phyloP scores from a whole-genome alignment of 371 early-diverging fungal species.

The Coemansia sp. region DNA sequence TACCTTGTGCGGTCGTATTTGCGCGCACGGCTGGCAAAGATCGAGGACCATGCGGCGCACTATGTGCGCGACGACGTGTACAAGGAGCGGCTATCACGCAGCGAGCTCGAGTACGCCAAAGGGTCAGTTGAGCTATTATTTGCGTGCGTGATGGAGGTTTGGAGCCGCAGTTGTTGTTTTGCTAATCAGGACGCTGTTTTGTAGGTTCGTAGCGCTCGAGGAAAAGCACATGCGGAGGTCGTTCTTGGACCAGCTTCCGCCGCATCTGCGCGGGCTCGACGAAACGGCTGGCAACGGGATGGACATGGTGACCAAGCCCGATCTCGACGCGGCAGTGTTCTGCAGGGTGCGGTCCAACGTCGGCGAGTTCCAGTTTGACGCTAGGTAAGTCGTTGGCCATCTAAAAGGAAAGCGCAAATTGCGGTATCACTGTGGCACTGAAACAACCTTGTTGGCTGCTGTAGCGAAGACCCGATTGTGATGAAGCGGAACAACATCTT shows the following conservation, averaged over 20 bases:
- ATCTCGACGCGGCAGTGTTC: constrained; percentile 74
- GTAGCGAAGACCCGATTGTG: constrained; percentile 50
- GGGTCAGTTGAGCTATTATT: constrained; percentile 14
- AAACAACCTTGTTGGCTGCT: not conserved
- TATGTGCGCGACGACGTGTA: constrained; percentile 23
- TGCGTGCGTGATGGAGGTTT: no score
- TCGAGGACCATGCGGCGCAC: constrained; percentile 23
- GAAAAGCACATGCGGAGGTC: constrained; percentile 37
- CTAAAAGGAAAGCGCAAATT: not conserved
- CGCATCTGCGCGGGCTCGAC: constrained; percentile 34
- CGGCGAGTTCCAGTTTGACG: constrained; percentile 61
- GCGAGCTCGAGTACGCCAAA: constrained; percentile 42
- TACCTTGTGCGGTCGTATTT: constrained; percentile 76
- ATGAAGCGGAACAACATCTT: constrained; percentile 24
- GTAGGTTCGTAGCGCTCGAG: constrained; percentile 32
- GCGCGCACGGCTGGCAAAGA: constrained; percentile 60
- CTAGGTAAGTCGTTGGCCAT: constrained; percentile 39
- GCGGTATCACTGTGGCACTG: not conserved
- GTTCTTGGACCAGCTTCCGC: constrained; percentile 50
- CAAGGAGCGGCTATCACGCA: constrained; percentile 29
- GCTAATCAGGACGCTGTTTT: not conserved
- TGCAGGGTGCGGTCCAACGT: constrained; percentile 60
- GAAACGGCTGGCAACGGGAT: constrained; percentile 38
- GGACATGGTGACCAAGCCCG: constrained; percentile 62
- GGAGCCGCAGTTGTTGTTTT: not conserved